Evolutionary conservation across 192 early-diverging fungal genomes (phyloP).

Genomic region (Rhizophagus sp.): DNA sequence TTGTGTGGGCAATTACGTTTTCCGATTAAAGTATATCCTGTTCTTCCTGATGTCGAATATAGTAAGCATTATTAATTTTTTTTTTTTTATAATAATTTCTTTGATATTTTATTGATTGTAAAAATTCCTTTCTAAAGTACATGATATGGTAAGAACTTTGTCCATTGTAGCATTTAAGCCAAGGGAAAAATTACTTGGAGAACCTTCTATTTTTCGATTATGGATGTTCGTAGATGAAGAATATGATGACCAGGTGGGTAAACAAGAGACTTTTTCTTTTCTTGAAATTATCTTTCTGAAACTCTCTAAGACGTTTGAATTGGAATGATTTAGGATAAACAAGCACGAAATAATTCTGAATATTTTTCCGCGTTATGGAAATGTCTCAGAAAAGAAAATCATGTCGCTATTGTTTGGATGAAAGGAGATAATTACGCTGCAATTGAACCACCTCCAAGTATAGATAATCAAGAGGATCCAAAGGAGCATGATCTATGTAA

Average conservation of each 20-base stretch:
- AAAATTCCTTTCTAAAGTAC: neutral
- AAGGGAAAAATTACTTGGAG: neutral
- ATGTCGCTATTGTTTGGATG: constrained; percentile 3
- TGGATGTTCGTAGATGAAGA: constrained; percentile 16
- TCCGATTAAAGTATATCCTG: constrained; percentile 10
- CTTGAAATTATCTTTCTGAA: neutral
- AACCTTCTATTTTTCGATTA: neutral
- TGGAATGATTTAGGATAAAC: neutral
- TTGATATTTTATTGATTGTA: neutral
- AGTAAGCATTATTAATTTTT: neutral
- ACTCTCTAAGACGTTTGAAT: neutral
- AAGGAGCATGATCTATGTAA: neutral
- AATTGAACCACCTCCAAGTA: neutral
- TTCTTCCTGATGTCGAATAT: neutral
- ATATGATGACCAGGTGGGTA: neutral
- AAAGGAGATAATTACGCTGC: neutral
- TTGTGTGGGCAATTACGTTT: neutral
- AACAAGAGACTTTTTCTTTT: neutral
- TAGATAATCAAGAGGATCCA: neutral
- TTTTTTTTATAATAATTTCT: too few relatives aligned
- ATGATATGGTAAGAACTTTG: neutral
- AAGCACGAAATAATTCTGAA: neutral
- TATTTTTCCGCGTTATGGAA: neutral
- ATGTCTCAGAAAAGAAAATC: constrained; percentile 10
- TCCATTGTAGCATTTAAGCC: constrained; percentile 13